These are phyloP conservation scores for Paramarasmius palmivorus DNA, from an alignment of 1,284 basidiomycete genomes.

Conservation along the genomic window DNA sequence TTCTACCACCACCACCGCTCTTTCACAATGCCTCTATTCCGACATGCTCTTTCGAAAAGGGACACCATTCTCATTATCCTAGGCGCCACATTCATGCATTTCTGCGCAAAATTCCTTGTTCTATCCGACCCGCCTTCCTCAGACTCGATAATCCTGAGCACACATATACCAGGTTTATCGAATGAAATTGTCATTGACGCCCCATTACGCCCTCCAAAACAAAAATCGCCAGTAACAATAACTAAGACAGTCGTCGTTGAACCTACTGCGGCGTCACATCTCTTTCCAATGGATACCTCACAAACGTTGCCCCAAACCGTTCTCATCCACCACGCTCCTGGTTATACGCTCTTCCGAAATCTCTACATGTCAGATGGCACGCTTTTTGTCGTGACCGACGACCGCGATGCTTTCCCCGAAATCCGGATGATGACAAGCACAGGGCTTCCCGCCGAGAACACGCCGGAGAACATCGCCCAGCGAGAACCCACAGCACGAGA, in stretches of 20 bases:
- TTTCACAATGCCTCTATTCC: background rate
- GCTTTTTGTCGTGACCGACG: slow-evolving; percentile 59
- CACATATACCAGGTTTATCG: slow-evolving; percentile 22
- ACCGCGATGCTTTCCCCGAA: slow-evolving; percentile 52
- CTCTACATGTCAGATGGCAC: slow-evolving; percentile 81
- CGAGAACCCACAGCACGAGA: slow-evolving; percentile 66
- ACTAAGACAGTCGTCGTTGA: slow-evolving; percentile 6
- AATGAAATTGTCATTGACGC: slow-evolving; percentile 16
- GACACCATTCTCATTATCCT: slow-evolving; percentile 53
- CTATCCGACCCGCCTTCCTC: slow-evolving; percentile 24
- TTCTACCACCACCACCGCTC: no score
- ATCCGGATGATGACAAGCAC: slow-evolving; percentile 70
- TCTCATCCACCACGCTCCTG: slow-evolving; percentile 64
- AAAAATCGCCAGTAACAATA: slow-evolving; percentile 9
- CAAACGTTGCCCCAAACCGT: slow-evolving; percentile 48
- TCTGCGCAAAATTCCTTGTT: slow-evolving; percentile 34
- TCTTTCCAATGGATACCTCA: slow-evolving; percentile 9
- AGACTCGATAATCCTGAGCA: slow-evolving; percentile 38
- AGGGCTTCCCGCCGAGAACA: slow-evolving; percentile 57
- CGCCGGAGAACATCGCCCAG: slow-evolving; percentile 61
- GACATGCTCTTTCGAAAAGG: slow-evolving; percentile 34
- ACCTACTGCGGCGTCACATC: background rate
- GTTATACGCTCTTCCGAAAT: slow-evolving; percentile 81
- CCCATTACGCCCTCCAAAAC: slow-evolving; percentile 14
- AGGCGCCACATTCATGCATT: slow-evolving; percentile 54